Evolutionary conservation across 2,329 filamentous ascomycete species (phyloP).

Genomic region (Nectriaceae sp.): DNA sequence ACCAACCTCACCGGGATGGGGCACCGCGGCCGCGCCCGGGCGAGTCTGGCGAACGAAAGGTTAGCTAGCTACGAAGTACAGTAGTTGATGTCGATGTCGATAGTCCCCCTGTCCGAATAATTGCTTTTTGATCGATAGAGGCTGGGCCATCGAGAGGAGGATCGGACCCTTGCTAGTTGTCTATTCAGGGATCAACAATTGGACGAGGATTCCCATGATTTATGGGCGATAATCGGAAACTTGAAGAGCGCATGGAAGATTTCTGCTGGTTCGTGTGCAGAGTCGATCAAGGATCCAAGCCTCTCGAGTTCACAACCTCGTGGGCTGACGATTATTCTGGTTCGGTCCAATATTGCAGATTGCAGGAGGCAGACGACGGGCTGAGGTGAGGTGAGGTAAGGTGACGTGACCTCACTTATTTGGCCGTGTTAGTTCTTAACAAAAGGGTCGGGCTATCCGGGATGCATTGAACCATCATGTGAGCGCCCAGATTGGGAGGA

Average conservation of each 20-base stretch:
- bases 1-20: conserved; percentile 19
- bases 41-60: not conserved
- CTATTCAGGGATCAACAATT: not conserved
- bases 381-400: conserved; percentile 18
- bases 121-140: conserved; percentile 26
- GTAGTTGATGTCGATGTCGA: conserved; percentile 5
- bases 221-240: too few relatives aligned
- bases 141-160: conserved; percentile 15
- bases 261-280: not conserved
- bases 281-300: not conserved
- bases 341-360: not conserved
- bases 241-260: not conserved
- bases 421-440: conserved; percentile 5
- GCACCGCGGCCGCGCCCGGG: conserved; percentile 6
- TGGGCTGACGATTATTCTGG: not conserved
- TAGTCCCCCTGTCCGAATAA: conserved; percentile 20
- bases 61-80: not conserved
- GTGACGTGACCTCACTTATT: conserved; percentile 19
- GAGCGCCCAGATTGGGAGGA: conserved; percentile 10
- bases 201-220: too few relatives aligned
- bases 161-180: conserved; percentile 21
- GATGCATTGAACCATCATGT: conserved; percentile 16
- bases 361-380: not conserved
- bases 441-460: conserved; percentile 16
- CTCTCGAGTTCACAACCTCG: not conserved